Evolutionary conservation across 1,139 yeast species (phyloP).

Genomic region (Kodamaea suecica): DNA sequence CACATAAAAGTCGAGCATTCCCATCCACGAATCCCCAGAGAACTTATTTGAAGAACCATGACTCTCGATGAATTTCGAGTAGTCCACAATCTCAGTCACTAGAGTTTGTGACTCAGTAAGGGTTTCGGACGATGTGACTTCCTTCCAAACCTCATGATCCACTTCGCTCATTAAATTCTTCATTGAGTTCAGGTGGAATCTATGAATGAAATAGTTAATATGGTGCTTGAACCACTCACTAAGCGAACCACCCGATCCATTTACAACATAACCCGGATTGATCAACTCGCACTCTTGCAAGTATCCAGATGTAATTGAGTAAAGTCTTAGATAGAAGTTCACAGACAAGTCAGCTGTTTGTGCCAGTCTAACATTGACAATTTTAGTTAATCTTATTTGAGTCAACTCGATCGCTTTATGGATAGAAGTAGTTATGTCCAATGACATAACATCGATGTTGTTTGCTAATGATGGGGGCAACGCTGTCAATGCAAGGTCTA

Average conservation of each 20-base stretch:
- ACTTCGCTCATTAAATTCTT: constrained; percentile 45
- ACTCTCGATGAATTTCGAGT: constrained; percentile 44
- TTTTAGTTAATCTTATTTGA: constrained; percentile 74
- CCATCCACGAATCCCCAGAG: constrained; percentile 47
- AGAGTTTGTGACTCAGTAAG: constrained; percentile 46
- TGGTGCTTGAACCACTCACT: constrained; percentile 70
- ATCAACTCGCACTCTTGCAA: constrained; percentile 82
- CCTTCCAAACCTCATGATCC: constrained; percentile 80
- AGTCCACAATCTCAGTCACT: constrained; percentile 54
- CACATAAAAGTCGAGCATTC: constrained; percentile 28
- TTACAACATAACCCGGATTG: constrained; percentile 66
- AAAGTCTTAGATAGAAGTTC: constrained; percentile 60
- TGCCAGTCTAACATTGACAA: constrained; percentile 74
- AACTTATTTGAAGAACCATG: constrained; percentile 22
- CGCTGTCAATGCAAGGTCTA: constrained; percentile 68
- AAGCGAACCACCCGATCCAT: constrained; percentile 48
- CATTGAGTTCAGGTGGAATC: constrained; percentile 54
- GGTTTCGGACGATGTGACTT: constrained; percentile 30
- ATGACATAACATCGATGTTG: constrained; percentile 49
- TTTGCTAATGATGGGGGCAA: constrained; percentile 34
- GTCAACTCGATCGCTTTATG: constrained; percentile 68
- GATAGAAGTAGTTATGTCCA: constrained; percentile 62
- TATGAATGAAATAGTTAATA: constrained; percentile 54
- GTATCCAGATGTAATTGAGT: constrained; percentile 65
- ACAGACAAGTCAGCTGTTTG: constrained; percentile 57